These are phyloP conservation scores for Proliferodiscus dingleyae DNA, from an alignment of 2,329 filamentous ascomycete species.

Conservation along the genomic window DNA sequence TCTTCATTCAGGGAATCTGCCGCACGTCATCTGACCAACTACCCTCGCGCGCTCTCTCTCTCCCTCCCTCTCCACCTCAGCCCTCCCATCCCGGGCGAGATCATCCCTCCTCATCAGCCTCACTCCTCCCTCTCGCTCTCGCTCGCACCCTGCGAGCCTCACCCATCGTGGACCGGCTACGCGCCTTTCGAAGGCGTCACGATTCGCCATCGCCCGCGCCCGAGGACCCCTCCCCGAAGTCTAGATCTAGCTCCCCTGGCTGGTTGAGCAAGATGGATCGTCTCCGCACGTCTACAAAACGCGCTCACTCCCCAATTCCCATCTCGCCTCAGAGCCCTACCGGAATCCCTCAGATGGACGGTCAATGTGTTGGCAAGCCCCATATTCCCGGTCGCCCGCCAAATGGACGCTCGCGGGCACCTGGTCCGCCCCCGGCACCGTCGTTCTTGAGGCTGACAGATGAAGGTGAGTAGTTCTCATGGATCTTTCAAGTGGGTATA, in stretches of 20 bases:
- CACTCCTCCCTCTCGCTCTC: constrained; percentile 13
- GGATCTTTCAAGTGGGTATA: not conserved
- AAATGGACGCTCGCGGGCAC: too few relatives aligned
- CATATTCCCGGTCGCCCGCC: constrained; percentile 2
- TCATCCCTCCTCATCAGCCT: not conserved
- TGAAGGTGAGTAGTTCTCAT: constrained; percentile 39
- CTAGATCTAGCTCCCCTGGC: constrained; percentile 16
- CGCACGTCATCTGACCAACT: constrained; percentile 9
- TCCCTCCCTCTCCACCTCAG: not conserved
- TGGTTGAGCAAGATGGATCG: constrained; percentile 29
- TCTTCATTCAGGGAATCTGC: not conserved
- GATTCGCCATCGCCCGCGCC: constrained; percentile 20
- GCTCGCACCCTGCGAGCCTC: constrained; percentile 12
- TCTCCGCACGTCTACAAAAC: constrained; percentile 23
- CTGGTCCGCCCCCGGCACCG: constrained; percentile 34
- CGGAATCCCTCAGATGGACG: constrained; percentile 16
- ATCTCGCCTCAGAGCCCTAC: constrained; percentile 7
- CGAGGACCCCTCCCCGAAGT: not conserved
- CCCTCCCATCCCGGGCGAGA: not conserved
- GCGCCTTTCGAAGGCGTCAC: constrained; percentile 28
- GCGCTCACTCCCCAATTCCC: constrained; percentile 20
- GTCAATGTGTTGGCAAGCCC: constrained; percentile 14
- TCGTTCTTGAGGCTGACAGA: constrained; percentile 47
- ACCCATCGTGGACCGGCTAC: constrained; percentile 27
- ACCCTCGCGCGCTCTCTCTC: constrained; percentile 1